Conservation (phyloP, 2,329 filamentous ascomycete genomes). For the Simplicillium sp. region DNA sequence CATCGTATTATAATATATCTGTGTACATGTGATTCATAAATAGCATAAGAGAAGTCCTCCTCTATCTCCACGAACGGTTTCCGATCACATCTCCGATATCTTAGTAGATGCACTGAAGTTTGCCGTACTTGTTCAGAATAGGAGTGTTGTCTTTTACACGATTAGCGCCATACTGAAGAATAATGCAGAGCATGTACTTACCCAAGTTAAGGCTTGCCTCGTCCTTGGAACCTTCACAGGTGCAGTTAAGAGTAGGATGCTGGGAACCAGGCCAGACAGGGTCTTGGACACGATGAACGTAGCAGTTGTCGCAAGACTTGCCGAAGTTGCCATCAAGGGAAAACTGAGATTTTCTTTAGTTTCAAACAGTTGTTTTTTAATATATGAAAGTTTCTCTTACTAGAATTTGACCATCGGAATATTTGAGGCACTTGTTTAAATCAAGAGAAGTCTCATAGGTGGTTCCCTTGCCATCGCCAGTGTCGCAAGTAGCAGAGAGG, state of each 20-base stretch:
- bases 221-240: slow-evolving; percentile 1
- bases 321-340: slow-evolving; percentile 8
- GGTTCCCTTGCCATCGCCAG: slow-evolving; percentile 7
- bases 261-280: slow-evolving; percentile 5
- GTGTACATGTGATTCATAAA: too few relatives aligned
- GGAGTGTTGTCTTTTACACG: slow-evolving; percentile 3
- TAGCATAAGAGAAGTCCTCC: too few relatives aligned
- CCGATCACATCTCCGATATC: background rate
- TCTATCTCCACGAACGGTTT: too few relatives aligned
- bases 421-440: slow-evolving; percentile 6
- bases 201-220: slow-evolving; percentile 5
- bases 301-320: slow-evolving; percentile 14
- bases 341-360: background rate
- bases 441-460: slow-evolving; percentile 3
- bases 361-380: slow-evolving; percentile 1
- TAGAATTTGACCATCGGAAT: slow-evolving; percentile 2
- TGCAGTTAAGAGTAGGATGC: slow-evolving; percentile 6
- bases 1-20: background rate
- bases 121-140: slow-evolving; percentile 5
- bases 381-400: slow-evolving; percentile 4
- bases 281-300: slow-evolving; percentile 8
- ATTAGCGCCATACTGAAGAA: too few relatives aligned
- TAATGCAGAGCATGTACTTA: too few relatives aligned
- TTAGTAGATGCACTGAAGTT: background rate
- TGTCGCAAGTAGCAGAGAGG: slow-evolving; percentile 5